Evolutionary conservation across 2,329 filamentous ascomycete genomes (phyloP).

Genomic region (Aureobasidium sp.): DNA sequence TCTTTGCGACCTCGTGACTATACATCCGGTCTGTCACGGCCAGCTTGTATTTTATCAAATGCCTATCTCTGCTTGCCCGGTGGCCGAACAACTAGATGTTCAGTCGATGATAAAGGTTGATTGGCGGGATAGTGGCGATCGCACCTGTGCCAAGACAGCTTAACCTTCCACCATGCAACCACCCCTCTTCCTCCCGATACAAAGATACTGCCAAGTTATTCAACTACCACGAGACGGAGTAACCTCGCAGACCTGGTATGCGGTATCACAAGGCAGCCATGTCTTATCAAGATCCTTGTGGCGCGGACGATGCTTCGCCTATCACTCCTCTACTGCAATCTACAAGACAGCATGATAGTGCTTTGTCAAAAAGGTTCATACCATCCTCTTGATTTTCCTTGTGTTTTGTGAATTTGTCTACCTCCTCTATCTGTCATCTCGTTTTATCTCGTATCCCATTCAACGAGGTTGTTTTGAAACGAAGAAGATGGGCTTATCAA

Average conservation of each 20-base stretch:
- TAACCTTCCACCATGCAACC: neutral
- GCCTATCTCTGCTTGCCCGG: neutral
- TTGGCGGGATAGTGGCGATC: neutral
- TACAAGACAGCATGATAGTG: neutral
- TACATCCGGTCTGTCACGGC: neutral
- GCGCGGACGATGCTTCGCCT: neutral
- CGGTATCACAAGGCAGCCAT: neutral
- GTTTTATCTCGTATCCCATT: too few relatives aligned
- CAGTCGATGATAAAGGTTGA: neutral
- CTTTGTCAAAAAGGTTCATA: neutral
- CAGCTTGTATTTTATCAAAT: neutral
- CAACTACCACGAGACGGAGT: neutral
- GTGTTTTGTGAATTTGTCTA: neutral
- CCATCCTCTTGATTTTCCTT: neutral
- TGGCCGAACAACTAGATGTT: neutral
- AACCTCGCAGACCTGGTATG: neutral
- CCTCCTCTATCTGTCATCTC: neutral
- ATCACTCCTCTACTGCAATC: constrained; percentile 3
- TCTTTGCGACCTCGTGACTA: neutral
- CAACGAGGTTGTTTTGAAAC: too few relatives aligned
- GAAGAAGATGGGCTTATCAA: neutral
- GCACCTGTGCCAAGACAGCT: neutral
- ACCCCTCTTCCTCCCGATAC: neutral
- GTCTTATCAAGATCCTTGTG: neutral
- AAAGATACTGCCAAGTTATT: neutral